Base-by-base conservation (phyloP, 768 basidiomycete species). In the Pulveroboletus ravenelii region DNA sequence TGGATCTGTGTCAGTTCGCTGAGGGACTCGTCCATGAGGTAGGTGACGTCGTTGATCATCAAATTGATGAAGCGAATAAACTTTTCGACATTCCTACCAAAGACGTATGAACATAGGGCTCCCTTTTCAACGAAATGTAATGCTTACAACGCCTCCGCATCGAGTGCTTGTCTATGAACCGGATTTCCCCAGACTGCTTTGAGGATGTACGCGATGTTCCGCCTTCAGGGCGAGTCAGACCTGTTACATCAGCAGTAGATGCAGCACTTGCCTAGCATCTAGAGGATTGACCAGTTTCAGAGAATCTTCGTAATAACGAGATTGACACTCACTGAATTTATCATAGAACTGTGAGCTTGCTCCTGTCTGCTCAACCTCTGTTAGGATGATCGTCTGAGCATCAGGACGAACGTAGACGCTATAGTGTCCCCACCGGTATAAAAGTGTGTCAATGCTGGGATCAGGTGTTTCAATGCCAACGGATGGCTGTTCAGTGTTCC, bases 41-140 rank as follows among this genome's bases (percentile, higher is more conserved):
- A 98, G 9, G 95, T 98, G 48, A 95, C 93, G 61, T 99, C 96
- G 77, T 96, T 97, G 74, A 98, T 96, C 82, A 98, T 89, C 60
- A 97, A 75, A 71, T 99, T 98, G 72, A 94, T 80, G 67, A 99
- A 98, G 49, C 86, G 85, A 47, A 98, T 85, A 66, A 98, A 98
- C 69, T 90, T 88, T 59, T 96, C 92, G 42, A 89, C 85, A 63
- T 92, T 82, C 55, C 90, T 94, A 25, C 41, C 35, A 44, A 47
- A 50, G 35, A 55, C 20, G 5, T 12, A 34, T 68, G 31, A 59
- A 40, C 37, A 42, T 13, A 17, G 7, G 3, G 3, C 1, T 1
- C 14, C n/a, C 13, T 45, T 35, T 43, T 10, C 8, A 27, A 31
- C 13, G 15, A 7, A 27, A 37, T 25, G 14, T 35, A 23, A 46